These are phyloP conservation scores for Diversispora epigaea DNA, from an alignment of 192 early-diverging fungal species.

Conservation along the genomic window DNA sequence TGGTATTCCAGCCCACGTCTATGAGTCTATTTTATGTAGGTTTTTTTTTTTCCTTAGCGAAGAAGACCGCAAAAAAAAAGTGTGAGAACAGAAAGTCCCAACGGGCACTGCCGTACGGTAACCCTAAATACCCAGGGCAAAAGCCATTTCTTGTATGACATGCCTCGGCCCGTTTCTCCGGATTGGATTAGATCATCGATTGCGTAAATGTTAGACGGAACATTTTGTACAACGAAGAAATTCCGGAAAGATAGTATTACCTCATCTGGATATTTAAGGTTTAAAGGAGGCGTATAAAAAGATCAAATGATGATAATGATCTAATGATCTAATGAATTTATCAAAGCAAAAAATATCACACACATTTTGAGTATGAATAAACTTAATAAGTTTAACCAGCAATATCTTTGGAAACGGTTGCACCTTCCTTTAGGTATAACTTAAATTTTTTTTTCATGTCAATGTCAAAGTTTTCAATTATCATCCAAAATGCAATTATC, in stretches of 20 bases:
- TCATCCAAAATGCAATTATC: too few relatives aligned
- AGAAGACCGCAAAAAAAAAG: constrained; percentile 6
- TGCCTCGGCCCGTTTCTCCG: constrained; percentile 29
- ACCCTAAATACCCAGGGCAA: background rate
- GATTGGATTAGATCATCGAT: constrained; percentile 26
- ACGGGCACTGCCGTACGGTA: constrained; percentile 25
- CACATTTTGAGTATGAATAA: too few relatives aligned
- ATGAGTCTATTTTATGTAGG: constrained; percentile 15
- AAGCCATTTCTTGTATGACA: constrained; percentile 14
- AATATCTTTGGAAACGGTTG: too few relatives aligned
- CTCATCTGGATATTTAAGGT: background rate
- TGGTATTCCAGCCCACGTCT: constrained; percentile 28
- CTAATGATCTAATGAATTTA: too few relatives aligned
- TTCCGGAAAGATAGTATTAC: background rate
- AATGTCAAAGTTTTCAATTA: too few relatives aligned
- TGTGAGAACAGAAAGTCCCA: constrained; percentile 19
- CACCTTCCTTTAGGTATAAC: too few relatives aligned
- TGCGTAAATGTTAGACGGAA: background rate
- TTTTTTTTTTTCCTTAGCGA: background rate
- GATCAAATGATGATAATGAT: background rate
- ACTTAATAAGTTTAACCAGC: too few relatives aligned
- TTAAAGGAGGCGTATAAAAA: background rate
- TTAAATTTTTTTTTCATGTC: too few relatives aligned
- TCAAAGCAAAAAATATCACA: too few relatives aligned
- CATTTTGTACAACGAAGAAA: background rate